Conservation (phyloP, 31 red algal species). For the Asparagopsis taxiformis region DNA sequence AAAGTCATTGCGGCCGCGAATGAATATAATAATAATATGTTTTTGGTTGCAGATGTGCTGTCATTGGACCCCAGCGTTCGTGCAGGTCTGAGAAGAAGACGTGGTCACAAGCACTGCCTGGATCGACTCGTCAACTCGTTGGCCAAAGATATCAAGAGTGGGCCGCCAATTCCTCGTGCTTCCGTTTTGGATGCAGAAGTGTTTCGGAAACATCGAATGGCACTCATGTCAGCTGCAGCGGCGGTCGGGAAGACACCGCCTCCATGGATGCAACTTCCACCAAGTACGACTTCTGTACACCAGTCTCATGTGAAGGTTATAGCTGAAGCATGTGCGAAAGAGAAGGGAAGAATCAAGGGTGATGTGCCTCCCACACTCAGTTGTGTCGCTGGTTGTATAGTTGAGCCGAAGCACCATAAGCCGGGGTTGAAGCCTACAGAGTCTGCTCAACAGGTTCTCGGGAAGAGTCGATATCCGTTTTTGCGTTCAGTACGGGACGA, state of each 20-base stretch:
- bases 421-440: conserved; percentile 54
- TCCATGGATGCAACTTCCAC: background rate
- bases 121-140: conserved; percentile 32
- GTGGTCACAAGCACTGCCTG: conserved; percentile 29
- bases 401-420: conserved; percentile 44
- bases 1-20: conserved; percentile 21
- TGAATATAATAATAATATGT: conserved; percentile 55
- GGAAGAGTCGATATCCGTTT: conserved; percentile 35
- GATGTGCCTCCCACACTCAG: conserved; percentile 13
- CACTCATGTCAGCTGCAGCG: conserved; percentile 3
- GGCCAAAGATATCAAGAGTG: conserved; percentile 35
- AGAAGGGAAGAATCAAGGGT: conserved; percentile 17
- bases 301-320: conserved; percentile 36
- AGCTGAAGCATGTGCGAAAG: conserved; percentile 16
- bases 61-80: conserved; percentile 27
- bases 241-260: background rate
- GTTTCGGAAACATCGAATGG: conserved; percentile 12
- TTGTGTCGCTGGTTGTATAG: conserved; percentile 21
- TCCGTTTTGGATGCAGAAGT: conserved; percentile 8
- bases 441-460: conserved; percentile 11
- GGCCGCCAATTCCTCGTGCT: conserved; percentile 21
- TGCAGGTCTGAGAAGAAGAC: conserved; percentile 36
- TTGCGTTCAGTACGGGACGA: conserved; percentile 43
- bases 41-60: conserved; percentile 50
- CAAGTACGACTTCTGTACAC: conserved; percentile 2